These are phyloP conservation scores for Globisporangium sylvaticum DNA, from an alignment of 352 stramenopile genomes.

Conservation along the genomic window DNA sequence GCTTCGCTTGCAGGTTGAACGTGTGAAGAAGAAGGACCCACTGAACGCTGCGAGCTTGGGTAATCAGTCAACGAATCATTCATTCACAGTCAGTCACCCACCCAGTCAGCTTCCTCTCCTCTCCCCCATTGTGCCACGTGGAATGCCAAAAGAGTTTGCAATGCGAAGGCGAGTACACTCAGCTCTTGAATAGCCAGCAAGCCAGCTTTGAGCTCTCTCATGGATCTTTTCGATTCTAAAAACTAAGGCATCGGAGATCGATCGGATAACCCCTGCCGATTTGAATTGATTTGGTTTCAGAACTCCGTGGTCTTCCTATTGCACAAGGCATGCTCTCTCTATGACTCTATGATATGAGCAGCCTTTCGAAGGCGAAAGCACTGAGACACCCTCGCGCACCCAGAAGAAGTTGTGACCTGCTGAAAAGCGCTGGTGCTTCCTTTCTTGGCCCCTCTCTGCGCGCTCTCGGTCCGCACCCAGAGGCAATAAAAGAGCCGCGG, in stretches of 20 bases:
- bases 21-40: background rate
- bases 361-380: no score
- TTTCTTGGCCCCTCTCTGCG: background rate
- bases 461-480: background rate
- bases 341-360: no score
- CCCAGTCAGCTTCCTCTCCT: background rate
- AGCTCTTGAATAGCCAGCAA: background rate
- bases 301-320: no score
- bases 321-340: no score
- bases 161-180: background rate
- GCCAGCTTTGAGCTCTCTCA: background rate
- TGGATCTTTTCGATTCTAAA: no score
- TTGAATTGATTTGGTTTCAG: no score
- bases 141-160: background rate
- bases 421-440: background rate
- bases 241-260: no score
- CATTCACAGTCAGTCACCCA: background rate
- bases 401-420: background rate
- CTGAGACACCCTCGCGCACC: no score
- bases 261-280: no score
- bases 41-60: background rate
- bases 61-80: background rate
- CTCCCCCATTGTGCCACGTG: background rate
- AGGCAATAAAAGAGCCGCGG: constrained; percentile 12
- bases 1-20: background rate